These are phyloP conservation scores for Fraxinus albicans DNA, from an alignment of 305 asterid genomes.

Conservation along the genomic window DNA sequence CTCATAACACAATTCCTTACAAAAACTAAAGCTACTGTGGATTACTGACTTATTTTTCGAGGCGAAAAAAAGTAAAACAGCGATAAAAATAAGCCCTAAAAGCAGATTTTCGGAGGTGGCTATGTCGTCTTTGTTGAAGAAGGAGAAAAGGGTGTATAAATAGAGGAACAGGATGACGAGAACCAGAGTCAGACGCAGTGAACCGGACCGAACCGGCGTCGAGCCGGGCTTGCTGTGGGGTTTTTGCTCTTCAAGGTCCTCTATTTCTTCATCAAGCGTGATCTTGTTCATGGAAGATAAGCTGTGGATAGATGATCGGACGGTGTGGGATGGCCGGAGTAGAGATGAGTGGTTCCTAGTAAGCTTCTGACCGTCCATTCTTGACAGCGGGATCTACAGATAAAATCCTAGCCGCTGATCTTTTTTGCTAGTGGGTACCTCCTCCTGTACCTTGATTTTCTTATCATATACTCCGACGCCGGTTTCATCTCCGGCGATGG, in stretches of 20 bases:
- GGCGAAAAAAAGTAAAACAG: neutral
- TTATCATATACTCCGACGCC: neutral
- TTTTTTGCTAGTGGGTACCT: neutral
- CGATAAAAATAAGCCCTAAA: neutral
- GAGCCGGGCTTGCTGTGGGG: neutral
- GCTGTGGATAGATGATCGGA: constrained; percentile 56
- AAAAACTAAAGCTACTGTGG: neutral
- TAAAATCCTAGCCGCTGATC: too few species aligned
- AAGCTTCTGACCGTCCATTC: constrained; percentile 29
- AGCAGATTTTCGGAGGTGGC: constrained; percentile 5
- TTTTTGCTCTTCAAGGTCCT: constrained; percentile 27
- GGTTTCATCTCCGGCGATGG: neutral
- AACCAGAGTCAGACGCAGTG: neutral
- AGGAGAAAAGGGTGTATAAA: constrained; percentile 6
- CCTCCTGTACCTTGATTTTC: constrained; percentile 2
- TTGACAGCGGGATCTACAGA: too few species aligned
- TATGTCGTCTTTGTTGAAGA: neutral
- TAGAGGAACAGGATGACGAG: neutral
- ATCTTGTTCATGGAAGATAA: constrained; percentile 49
- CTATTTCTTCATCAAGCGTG: constrained; percentile 27
- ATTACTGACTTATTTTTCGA: neutral
- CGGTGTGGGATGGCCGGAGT: constrained; percentile 57
- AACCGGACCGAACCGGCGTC: neutral
- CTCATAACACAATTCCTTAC: neutral
- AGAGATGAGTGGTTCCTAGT: constrained; percentile 55